Conservation (phyloP, 495 filamentous ascomycete species). For the Hyaloscypha finlandica region DNA sequence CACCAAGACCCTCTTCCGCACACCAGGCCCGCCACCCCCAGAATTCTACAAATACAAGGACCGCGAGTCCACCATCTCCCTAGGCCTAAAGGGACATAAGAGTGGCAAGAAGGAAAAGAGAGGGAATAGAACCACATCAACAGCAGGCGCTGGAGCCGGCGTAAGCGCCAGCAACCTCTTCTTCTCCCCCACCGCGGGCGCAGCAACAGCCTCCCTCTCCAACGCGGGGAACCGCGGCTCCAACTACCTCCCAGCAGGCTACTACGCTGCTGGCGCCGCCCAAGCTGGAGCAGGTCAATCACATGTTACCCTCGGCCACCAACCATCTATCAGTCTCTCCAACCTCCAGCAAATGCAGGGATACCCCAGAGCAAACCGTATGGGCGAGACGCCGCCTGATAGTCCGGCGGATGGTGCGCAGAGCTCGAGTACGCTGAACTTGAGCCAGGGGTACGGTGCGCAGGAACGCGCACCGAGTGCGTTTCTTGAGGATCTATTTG, state of each 20-base stretch:
- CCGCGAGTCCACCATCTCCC: constrained; percentile 59
- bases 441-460: constrained; percentile 42
- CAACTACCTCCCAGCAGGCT: constrained; percentile 85
- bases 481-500: constrained; percentile 91
- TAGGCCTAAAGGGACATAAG: constrained; percentile 50
- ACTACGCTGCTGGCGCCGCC: constrained; percentile 74
- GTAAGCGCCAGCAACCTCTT: constrained; percentile 63
- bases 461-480: constrained; percentile 81
- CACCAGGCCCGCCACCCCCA: constrained; percentile 49
- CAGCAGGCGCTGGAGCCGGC: constrained; percentile 47
- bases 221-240: constrained; percentile 57
- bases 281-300: constrained; percentile 48
- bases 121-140: constrained; percentile 44
- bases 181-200: constrained; percentile 88
- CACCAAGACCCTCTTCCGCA: constrained; percentile 57
- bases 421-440: constrained; percentile 70
- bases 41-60: constrained; percentile 61
- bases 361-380: constrained; percentile 45
- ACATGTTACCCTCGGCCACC: constrained; percentile 46
- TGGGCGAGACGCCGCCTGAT: constrained; percentile 64
- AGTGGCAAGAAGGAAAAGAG: constrained; percentile 33
- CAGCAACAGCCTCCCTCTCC: constrained; percentile 42
- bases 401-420: constrained; percentile 56
- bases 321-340: constrained; percentile 45
- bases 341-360: constrained; percentile 56